phyloP scores from a whole-genome alignment of 2,329 filamentous ascomycete species.

The Ophiobolus disseminans region DNA sequence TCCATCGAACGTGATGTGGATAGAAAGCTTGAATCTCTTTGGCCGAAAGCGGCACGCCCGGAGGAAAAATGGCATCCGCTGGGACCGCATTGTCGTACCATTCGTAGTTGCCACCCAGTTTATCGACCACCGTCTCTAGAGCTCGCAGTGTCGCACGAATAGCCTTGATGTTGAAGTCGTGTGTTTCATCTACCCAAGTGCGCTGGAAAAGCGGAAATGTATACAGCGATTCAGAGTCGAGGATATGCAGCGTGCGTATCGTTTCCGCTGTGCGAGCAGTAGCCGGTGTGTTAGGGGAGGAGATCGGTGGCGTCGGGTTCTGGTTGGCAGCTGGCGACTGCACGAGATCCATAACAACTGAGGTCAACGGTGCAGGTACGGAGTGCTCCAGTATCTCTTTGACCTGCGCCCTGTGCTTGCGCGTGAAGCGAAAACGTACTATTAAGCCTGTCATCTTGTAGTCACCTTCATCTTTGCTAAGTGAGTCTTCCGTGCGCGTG shows the following conservation, averaged over 20 bases:
- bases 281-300: conserved; percentile 1
- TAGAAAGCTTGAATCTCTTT: conserved; percentile 39
- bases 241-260: not conserved
- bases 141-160: conserved; percentile 4
- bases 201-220: conserved; percentile 16
- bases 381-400: not conserved
- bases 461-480: not conserved
- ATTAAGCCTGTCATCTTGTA: conserved; percentile 11
- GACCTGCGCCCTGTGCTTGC: conserved; percentile 7
- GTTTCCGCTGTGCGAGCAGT: not conserved
- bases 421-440: conserved; percentile 19
- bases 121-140: not conserved
- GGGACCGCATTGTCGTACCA: conserved; percentile 32
- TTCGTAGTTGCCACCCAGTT: conserved; percentile 7
- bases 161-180: conserved; percentile 18
- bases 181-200: conserved; percentile 28
- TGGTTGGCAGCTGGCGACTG: not conserved
- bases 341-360: not conserved
- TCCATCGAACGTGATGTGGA: conserved; percentile 35
- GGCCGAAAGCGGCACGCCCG: conserved; percentile 30
- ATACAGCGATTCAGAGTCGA: conserved; percentile 2
- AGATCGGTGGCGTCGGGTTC: not conserved
- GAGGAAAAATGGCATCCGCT: conserved; percentile 32
- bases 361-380: not conserved
- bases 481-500: not conserved